A percentile compares a stretch with the other conserved stretches of the same genome.
These are phyloP conservation scores for Thielaviopsis musarum DNA, from an alignment of 2,329 filamentous ascomycete species.

Conservation along the genomic window DNA sequence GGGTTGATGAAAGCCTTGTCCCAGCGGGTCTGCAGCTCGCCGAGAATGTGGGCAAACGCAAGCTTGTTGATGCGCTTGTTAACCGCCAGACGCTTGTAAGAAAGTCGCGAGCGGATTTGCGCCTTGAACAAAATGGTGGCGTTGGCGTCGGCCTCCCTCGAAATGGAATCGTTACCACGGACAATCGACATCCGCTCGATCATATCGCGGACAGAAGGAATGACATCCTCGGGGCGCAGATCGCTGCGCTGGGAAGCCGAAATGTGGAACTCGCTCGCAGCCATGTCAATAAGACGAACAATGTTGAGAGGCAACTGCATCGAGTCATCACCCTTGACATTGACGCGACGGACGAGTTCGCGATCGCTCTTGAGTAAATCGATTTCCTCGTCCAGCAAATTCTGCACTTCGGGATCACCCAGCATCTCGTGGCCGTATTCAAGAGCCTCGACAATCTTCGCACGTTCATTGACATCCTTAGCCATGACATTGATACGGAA, in stretches of 20 bases:
- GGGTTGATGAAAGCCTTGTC: slow-evolving; percentile 71
- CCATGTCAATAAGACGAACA: slow-evolving; percentile 74
- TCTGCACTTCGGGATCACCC: slow-evolving; percentile 76
- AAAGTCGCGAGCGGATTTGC: slow-evolving; percentile 70
- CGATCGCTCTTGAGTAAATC: slow-evolving; percentile 63
- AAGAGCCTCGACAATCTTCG: slow-evolving; percentile 33
- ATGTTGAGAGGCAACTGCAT: slow-evolving; percentile 92
- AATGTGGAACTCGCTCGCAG: slow-evolving; percentile 80
- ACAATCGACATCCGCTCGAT: slow-evolving; percentile 70
- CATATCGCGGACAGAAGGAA: slow-evolving; percentile 59
- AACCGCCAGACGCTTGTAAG: slow-evolving; percentile 83
- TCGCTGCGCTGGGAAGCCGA: slow-evolving; percentile 76
- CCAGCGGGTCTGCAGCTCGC: slow-evolving; percentile 81
- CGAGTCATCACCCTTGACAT: slow-evolving; percentile 58
- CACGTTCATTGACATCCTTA: slow-evolving; percentile 31
- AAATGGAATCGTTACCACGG: slow-evolving; percentile 68
- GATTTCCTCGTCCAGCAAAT: slow-evolving; percentile 75
- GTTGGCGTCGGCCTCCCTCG: slow-evolving; percentile 69
- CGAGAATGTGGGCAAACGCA: slow-evolving; percentile 81
- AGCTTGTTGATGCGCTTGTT: slow-evolving; percentile 76
- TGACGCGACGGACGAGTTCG: slow-evolving; percentile 53
- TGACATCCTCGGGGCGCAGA: slow-evolving; percentile 71
- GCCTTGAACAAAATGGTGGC: slow-evolving; percentile 88
- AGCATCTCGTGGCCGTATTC: slow-evolving; percentile 77
- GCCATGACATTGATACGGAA: slow-evolving; percentile 83